phyloP scores from a whole-genome alignment of 305 asterid genomes.

The Fraxinus xanthoxyloides region DNA sequence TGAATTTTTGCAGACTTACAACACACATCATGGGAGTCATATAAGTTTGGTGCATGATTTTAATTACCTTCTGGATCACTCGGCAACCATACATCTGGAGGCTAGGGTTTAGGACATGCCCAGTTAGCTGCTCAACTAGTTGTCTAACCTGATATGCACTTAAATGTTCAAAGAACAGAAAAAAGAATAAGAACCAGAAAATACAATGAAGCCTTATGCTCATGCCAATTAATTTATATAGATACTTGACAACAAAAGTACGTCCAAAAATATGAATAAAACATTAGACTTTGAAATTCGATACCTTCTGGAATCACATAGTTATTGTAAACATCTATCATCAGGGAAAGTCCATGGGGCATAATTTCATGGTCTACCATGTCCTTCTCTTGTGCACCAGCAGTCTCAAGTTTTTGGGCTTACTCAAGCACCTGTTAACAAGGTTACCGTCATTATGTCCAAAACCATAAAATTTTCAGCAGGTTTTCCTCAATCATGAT shows the following conservation, averaged over 20 bases:
- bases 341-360: conserved; percentile 59
- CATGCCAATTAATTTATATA: neutral
- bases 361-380: conserved; percentile 64
- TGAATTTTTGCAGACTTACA: neutral
- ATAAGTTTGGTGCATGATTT: neutral
- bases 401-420: conserved; percentile 75
- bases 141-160: conserved; percentile 55
- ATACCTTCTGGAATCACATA: conserved; percentile 74
- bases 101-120: conserved; percentile 66
- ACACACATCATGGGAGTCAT: neutral
- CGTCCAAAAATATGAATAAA: neutral
- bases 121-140: conserved; percentile 58
- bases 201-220: neutral
- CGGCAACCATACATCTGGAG: conserved; percentile 86
- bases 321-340: conserved; percentile 78
- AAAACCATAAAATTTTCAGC: neutral
- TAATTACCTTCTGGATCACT: conserved; percentile 79
- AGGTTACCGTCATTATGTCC: neutral
- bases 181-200: conserved; percentile 4
- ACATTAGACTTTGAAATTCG: neutral
- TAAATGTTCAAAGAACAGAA: conserved; percentile 76
- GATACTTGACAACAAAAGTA: neutral
- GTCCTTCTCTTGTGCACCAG: conserved; percentile 55
- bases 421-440: conserved; percentile 26
- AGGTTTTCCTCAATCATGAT: neutral